phyloP scores from a whole-genome alignment of 768 basidiomycete genomes.

The Dictyophora rubrovolvata region DNA sequence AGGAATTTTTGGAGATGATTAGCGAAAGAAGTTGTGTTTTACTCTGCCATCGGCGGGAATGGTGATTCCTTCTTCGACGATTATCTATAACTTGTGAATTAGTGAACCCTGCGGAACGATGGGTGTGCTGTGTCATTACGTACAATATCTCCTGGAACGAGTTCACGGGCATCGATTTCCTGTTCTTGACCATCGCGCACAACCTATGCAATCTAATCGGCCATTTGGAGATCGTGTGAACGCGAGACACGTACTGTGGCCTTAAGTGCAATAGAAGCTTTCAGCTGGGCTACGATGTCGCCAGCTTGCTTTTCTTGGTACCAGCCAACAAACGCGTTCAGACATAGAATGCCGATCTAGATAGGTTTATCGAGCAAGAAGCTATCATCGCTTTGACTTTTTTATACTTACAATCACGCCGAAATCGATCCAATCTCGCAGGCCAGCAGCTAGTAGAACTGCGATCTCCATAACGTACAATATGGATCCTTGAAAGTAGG shows the following conservation, averaged over 20 bases:
- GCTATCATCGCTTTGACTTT: not conserved
- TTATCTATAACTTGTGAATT: constrained; percentile 10
- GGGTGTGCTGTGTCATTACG: not conserved
- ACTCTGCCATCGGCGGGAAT: constrained; percentile 36
- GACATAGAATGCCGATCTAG: constrained; percentile 29
- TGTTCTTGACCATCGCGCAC: constrained; percentile 31
- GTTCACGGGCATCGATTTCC: constrained; percentile 33
- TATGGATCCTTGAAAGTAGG: constrained; percentile 35
- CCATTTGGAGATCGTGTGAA: not conserved
- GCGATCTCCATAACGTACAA: constrained; percentile 39
- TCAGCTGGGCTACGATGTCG: constrained; percentile 38
- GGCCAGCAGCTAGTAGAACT: constrained; percentile 33
- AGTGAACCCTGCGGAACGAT: not conserved
- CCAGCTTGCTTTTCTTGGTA: constrained; percentile 40
- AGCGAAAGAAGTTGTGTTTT: not conserved
- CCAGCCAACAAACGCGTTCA: constrained; percentile 38
- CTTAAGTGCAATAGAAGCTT: constrained; percentile 35
- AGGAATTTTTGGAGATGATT: not conserved
- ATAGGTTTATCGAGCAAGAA: not conserved
- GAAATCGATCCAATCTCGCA: constrained; percentile 39
- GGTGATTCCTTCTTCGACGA: constrained; percentile 35
- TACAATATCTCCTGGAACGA: constrained; percentile 35
- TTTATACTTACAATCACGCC: constrained; percentile 32
- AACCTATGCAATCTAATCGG: constrained; percentile 12
- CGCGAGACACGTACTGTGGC: not conserved